Evolutionary conservation across 164 flowering plant species (phyloP).

Genomic region (Vitis labrusca): DNA sequence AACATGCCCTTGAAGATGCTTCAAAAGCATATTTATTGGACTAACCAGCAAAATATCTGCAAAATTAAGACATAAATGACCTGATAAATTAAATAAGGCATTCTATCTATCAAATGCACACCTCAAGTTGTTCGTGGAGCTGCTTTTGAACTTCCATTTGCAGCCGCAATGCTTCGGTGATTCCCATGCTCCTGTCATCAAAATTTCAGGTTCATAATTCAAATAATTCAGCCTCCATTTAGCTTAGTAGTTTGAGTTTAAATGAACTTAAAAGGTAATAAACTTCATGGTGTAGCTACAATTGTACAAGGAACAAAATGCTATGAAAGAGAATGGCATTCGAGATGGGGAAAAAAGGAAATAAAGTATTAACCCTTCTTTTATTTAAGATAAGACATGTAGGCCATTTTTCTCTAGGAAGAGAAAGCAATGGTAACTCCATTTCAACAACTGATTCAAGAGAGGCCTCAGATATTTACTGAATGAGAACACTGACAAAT

Average conservation of each 20-base stretch:
- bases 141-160: constrained; percentile 69
- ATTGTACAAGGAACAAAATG: background rate
- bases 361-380: background rate
- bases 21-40: too few species aligned
- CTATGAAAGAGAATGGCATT: too few species aligned
- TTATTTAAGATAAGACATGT: too few species aligned
- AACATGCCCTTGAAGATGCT: too few species aligned
- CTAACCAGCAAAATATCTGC: background rate
- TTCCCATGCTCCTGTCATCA: constrained; percentile 13
- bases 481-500: too few species aligned
- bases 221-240: background rate
- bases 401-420: too few species aligned
- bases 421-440: too few species aligned
- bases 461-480: too few species aligned
- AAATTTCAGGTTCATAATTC: background rate
- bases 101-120: constrained; percentile 7
- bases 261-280: background rate
- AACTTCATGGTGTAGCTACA: background rate
- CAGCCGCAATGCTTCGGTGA: constrained; percentile 53
- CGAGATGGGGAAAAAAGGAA: background rate
- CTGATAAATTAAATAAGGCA: too few species aligned
- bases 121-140: constrained; percentile 76
- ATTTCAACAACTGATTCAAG: too few species aligned
- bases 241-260: background rate
- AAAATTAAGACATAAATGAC: too few species aligned